phyloP scores from a whole-genome alignment of 371 early-diverging fungal genomes.

The Mucor saturninus region DNA sequence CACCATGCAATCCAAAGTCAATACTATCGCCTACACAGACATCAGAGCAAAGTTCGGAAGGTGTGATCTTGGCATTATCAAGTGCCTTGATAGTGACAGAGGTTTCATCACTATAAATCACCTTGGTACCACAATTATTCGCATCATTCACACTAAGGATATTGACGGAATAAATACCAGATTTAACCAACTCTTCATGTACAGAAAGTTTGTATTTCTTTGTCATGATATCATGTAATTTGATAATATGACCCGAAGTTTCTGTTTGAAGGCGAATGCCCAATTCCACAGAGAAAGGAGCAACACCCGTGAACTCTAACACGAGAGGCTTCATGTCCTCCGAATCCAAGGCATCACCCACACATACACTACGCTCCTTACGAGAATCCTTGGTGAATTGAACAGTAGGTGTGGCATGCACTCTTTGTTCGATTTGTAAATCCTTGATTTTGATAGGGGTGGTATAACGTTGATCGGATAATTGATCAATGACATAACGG shows the following conservation, averaged over 20 bases:
- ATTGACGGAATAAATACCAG: conserved; percentile 47
- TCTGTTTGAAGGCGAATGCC: conserved; percentile 46
- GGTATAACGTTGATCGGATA: conserved; percentile 54
- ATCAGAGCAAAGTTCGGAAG: conserved; percentile 36
- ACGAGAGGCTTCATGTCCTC: conserved; percentile 37
- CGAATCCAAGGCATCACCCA: conserved; percentile 43
- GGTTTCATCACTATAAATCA: conserved; percentile 24
- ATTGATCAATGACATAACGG: conserved; percentile 46
- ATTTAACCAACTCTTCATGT: conserved; percentile 29
- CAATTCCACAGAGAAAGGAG: conserved; percentile 52
- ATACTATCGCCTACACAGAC: conserved; percentile 60
- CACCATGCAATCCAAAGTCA: conserved; percentile 49
- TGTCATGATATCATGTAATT: conserved; percentile 37
- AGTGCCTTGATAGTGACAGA: conserved; percentile 36
- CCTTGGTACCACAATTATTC: conserved; percentile 43
- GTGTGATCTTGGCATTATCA: conserved; percentile 52
- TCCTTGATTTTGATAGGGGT: conserved; percentile 29
- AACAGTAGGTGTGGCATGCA: conserved; percentile 47
- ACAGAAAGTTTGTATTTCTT: conserved; percentile 37
- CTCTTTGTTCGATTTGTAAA: conserved; percentile 43
- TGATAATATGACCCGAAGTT: conserved; percentile 30
- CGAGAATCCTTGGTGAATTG: conserved; percentile 28
- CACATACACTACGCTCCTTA: conserved; percentile 43
- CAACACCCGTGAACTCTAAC: conserved; percentile 47
- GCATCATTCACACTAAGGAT: conserved; percentile 47